Evolutionary conservation across 495 filamentous ascomycete species (phyloP).

Genomic region (Physcia stellaris): DNA sequence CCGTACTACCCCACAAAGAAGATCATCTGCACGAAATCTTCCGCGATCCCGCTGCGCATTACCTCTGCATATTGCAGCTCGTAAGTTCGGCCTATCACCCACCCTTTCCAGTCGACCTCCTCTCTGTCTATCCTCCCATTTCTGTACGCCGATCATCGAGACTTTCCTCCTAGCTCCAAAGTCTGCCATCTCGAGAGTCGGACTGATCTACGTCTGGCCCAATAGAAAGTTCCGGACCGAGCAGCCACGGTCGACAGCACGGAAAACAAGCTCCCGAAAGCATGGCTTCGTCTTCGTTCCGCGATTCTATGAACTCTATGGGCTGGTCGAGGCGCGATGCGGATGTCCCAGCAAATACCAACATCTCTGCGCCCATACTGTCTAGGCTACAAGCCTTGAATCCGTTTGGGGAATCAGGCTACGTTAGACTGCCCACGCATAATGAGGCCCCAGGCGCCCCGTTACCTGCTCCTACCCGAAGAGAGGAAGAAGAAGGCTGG

Average conservation of each 20-base stretch:
- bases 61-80: slow-evolving; percentile 8
- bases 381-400: slow-evolving; percentile 76
- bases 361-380: slow-evolving; percentile 57
- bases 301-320: slow-evolving; percentile 85
- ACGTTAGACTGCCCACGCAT: slow-evolving; percentile 78
- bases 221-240: no score
- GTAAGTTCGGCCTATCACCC: slow-evolving; percentile 4
- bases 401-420: slow-evolving; percentile 72
- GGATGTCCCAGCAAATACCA: slow-evolving; percentile 68
- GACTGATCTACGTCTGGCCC: not conserved
- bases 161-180: not conserved
- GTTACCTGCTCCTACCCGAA: slow-evolving; percentile 66
- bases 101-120: slow-evolving; percentile 2
- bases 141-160: no score
- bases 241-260: no score
- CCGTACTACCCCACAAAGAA: slow-evolving; percentile 10
- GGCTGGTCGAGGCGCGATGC: slow-evolving; percentile 85
- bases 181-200: not conserved
- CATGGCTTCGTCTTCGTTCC: slow-evolving; percentile 86
- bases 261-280: no score
- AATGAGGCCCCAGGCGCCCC: slow-evolving; percentile 77
- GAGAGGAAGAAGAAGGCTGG: slow-evolving; percentile 91
- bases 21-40: slow-evolving; percentile 18
- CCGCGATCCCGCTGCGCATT: slow-evolving; percentile 15
- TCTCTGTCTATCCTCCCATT: no score